Percentiles rank a stretch among this genome's conserved stretches.
Conservation (phyloP, 257 asterid species). For the Galeopsis tetrahit region DNA sequence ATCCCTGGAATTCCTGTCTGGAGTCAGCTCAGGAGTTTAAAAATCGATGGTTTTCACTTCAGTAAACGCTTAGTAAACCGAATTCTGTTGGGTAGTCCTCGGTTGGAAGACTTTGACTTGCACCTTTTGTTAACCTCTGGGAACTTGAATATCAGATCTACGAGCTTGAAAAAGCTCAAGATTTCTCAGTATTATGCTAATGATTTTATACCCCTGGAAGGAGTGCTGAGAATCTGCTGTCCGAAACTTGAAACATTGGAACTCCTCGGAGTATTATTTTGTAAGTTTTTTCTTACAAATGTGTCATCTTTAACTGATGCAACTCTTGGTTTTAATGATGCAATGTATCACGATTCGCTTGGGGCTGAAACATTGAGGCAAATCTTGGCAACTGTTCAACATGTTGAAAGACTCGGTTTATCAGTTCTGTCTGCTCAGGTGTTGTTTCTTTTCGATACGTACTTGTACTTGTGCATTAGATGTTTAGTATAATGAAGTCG, state of each 20-base stretch:
- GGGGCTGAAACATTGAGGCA: background rate
- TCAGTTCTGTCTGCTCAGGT: background rate
- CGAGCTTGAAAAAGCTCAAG: background rate
- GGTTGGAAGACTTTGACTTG: conserved; percentile 8
- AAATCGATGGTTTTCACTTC: background rate
- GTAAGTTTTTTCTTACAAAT: background rate
- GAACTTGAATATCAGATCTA: conserved; percentile 8
- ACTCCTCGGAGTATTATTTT: background rate
- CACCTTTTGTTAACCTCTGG: background rate
- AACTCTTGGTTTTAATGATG: background rate
- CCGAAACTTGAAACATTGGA: background rate
- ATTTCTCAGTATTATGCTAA: background rate
- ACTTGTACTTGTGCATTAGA: too few species aligned
- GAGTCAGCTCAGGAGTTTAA: conserved; percentile 15
- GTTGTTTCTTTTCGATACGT: background rate
- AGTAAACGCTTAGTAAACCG: background rate
- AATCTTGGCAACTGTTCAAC: background rate
- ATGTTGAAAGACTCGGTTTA: background rate
- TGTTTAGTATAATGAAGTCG: too few species aligned
- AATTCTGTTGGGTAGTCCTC: conserved; percentile 5
- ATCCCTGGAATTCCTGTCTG: background rate
- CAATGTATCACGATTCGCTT: too few species aligned
- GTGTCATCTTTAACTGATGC: background rate
- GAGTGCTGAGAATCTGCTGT: background rate
- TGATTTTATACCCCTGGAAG: background rate